Evolutionary conservation across 2,329 filamentous ascomycete genomes (phyloP), one percentile per base, ranked within the genome.

Genomic region (Beauveria varroae): DNA sequence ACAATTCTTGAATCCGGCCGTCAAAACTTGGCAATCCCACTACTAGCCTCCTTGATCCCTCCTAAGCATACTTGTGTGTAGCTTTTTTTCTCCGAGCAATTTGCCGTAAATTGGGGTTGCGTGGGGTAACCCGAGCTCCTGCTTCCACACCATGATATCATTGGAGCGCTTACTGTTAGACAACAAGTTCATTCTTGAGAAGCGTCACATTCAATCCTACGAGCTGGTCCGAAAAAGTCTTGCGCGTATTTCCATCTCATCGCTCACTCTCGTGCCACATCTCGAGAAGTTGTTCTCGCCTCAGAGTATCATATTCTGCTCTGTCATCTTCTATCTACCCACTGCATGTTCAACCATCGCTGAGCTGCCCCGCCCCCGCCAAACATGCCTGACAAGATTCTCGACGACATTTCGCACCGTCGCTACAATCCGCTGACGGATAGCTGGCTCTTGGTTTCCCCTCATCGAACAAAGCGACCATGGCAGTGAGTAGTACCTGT

Each of bases 371-470:
- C 61, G 57, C 61, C 61, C n/a, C 62, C 63, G 34, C 56, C 67
- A 76, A 76, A 64, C 52, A 93, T 92, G 89, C 83, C 85, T 9
- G 87, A 89, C 71, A 81, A 85, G 65, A 86, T 93, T 55, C 86
- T 99, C 56, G 87, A 98, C 79, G 93, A 99, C 74, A 98, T 99
- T 70, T 96, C 95, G 47, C 95, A 99, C 73, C 84, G 95, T 69
- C 88, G 95, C 73, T 98, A 89, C 75, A 99, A 99, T 73, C 90
- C 91, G 58, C 81, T 99, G 64, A 88, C 90, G 66, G 92, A 91
- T 64, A 91, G 89, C 64, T 96, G 93, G 89, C 83, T 99, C 63
- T 84, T 99, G 43, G 95, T 99, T 16, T 98, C 95, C 18, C 95
- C 95, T 64, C 95, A 99, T 75, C 83, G 95, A 60, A 98, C 93